These are phyloP conservation scores for Polychaeton citri DNA, from an alignment of 2,329 filamentous ascomycete genomes.

Conservation along the genomic window DNA sequence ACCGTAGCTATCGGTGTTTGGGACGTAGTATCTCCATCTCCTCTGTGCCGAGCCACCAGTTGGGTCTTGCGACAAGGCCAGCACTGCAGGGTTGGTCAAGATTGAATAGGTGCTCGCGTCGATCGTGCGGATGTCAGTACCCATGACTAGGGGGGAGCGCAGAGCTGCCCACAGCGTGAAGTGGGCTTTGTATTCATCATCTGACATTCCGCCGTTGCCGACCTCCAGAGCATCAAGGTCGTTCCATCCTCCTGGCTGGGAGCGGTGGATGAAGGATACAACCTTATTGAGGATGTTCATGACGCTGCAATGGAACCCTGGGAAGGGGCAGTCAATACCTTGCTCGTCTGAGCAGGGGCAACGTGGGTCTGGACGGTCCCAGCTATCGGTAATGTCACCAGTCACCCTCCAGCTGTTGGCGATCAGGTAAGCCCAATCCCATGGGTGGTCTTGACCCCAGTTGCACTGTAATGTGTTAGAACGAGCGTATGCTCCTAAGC, in stretches of 20 bases:
- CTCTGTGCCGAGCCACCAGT: slow-evolving; percentile 28
- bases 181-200: slow-evolving; percentile 32
- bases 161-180: slow-evolving; percentile 38
- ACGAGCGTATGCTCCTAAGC: no score
- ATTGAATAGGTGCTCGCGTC: slow-evolving; percentile 31
- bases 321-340: slow-evolving; percentile 29
- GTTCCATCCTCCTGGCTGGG: slow-evolving; percentile 33
- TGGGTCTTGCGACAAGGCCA: slow-evolving; percentile 38
- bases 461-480: no score
- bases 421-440: slow-evolving; percentile 34
- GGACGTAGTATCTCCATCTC: slow-evolving; percentile 31
- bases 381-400: slow-evolving; percentile 35
- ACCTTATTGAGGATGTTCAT: slow-evolving; percentile 40
- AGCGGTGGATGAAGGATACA: slow-evolving; percentile 26
- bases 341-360: slow-evolving; percentile 28
- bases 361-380: slow-evolving; percentile 28
- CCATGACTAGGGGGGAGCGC: slow-evolving; percentile 35
- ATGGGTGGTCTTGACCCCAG: slow-evolving; percentile 39
- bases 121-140: slow-evolving; percentile 30
- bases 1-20: slow-evolving; percentile 28
- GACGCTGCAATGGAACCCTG: slow-evolving; percentile 35
- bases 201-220: slow-evolving; percentile 27
- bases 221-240: slow-evolving; percentile 38
- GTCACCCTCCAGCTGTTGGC: slow-evolving; percentile 34
- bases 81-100: slow-evolving; percentile 34